These are phyloP conservation scores for Angomonas desouzai DNA, from an alignment of 208 protist species.

Conservation along the genomic window DNA sequence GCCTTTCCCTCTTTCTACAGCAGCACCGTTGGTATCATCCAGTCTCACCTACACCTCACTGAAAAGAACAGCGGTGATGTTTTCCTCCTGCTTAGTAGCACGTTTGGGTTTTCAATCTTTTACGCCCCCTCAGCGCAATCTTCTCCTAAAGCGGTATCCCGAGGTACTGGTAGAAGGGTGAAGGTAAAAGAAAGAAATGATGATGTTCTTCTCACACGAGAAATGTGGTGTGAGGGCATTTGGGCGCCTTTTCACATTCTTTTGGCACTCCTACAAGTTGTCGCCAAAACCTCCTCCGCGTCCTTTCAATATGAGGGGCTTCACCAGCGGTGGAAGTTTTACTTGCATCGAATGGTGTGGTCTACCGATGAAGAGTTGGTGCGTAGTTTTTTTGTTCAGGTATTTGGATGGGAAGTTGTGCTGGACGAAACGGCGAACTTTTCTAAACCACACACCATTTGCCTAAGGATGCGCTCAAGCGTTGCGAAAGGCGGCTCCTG, in stretches of 20 bases:
- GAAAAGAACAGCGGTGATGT: background rate
- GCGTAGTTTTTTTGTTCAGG: background rate
- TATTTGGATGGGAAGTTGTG: conserved; percentile 6
- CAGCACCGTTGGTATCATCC: background rate
- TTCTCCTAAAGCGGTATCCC: background rate
- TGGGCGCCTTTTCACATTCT: conserved; percentile 13
- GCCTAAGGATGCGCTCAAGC: background rate
- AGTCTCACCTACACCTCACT: background rate
- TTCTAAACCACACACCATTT: background rate
- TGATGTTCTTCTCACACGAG: background rate
- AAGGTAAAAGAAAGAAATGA: background rate
- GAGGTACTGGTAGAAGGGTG: background rate
- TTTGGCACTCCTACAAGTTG: conserved; percentile 1
- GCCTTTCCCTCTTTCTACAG: too few relatives aligned
- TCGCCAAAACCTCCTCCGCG: background rate
- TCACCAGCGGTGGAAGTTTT: too few relatives aligned
- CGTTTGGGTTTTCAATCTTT: conserved; percentile 6
- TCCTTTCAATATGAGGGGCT: too few relatives aligned
- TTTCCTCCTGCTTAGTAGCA: background rate
- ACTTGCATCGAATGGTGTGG: too few relatives aligned
- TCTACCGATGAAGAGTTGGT: background rate
- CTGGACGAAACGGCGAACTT: too few relatives aligned
- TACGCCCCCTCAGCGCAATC: too few relatives aligned
- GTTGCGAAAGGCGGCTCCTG: background rate
- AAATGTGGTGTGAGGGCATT: background rate